phyloP scores from a whole-genome alignment of 139 green algal species.

The Chlorella sp. region DNA sequence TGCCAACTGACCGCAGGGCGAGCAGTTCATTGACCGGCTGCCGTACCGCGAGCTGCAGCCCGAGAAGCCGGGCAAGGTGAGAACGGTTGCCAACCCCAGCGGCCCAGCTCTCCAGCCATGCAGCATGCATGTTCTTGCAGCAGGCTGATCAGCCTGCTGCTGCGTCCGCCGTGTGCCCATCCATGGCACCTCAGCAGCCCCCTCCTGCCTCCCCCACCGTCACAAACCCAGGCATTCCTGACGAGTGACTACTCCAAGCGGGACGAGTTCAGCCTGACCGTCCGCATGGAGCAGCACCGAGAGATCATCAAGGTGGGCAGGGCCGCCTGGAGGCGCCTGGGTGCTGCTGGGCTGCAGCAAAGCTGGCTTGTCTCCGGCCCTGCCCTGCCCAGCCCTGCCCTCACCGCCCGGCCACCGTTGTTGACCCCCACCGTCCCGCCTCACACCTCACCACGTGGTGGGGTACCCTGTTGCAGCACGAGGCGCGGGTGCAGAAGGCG shows the following conservation, averaged over 20 bases:
- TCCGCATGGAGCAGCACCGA: constrained; percentile 83
- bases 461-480: constrained; percentile 60
- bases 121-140: neutral
- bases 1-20: constrained; percentile 37
- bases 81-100: too few species aligned
- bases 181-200: neutral
- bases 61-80: neutral
- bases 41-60: constrained; percentile 34
- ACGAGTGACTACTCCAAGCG: constrained; percentile 84
- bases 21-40: constrained; percentile 60
- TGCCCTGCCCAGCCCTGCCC: neutral
- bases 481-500: constrained; percentile 77
- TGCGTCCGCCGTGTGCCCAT: neutral
- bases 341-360: too few species aligned
- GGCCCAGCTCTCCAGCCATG: neutral
- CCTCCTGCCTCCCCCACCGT: neutral
- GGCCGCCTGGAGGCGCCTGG: too few species aligned
- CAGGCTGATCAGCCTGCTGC: too few species aligned
- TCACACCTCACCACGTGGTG: neutral
- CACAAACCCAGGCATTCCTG: constrained; percentile 76
- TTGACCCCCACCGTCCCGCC: neutral
- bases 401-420: neutral
- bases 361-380: too few species aligned
- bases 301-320: constrained; percentile 73
- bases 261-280: constrained; percentile 86